Percentiles rank a stretch among this genome's conserved stretches.
phyloP scores from a whole-genome alignment of 257 asterid genomes.

The Thymus mandschuricus region DNA sequence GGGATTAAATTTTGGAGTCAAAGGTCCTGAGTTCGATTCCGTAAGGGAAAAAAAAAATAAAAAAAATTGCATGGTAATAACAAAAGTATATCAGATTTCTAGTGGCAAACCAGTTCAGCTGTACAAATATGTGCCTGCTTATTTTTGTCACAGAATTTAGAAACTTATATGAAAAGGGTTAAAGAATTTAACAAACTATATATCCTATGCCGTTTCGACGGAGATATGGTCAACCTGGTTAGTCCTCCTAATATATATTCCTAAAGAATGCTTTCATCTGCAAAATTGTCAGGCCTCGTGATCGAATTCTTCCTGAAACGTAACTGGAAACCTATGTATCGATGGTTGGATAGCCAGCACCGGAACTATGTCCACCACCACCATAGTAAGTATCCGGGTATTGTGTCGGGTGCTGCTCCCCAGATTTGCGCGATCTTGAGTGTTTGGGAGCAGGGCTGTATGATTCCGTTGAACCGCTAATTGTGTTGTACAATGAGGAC shows the following conservation, averaged over 20 bases:
- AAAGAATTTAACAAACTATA: too few relatives aligned
- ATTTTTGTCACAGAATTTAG: too few relatives aligned
- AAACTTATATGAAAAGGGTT: too few relatives aligned
- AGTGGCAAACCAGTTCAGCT: too few relatives aligned
- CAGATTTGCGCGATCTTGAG: conserved; percentile 64
- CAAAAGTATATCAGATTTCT: too few relatives aligned
- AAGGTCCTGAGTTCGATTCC: too few relatives aligned
- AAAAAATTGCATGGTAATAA: too few relatives aligned
- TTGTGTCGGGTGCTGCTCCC: conserved; percentile 62
- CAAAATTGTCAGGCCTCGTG: neutral
- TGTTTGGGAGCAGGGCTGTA: conserved; percentile 51
- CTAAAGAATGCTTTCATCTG: conserved; percentile 27
- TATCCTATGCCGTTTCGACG: too few relatives aligned
- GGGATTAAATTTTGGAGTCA: too few relatives aligned
- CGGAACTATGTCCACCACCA: conserved; percentile 53
- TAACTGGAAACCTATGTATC: conserved; percentile 31
- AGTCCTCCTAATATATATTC: neutral
- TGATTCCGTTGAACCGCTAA: conserved; percentile 54
- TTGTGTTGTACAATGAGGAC: conserved; percentile 55
- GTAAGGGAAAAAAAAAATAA: too few relatives aligned
- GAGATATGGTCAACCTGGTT: neutral
- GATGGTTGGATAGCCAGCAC: conserved; percentile 49
- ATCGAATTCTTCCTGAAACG: neutral
- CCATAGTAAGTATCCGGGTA: conserved; percentile 59
- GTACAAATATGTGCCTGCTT: too few relatives aligned